phyloP scores from a whole-genome alignment of 2,329 filamentous ascomycete genomes.

The Pseudohalonectria lignicola region DNA sequence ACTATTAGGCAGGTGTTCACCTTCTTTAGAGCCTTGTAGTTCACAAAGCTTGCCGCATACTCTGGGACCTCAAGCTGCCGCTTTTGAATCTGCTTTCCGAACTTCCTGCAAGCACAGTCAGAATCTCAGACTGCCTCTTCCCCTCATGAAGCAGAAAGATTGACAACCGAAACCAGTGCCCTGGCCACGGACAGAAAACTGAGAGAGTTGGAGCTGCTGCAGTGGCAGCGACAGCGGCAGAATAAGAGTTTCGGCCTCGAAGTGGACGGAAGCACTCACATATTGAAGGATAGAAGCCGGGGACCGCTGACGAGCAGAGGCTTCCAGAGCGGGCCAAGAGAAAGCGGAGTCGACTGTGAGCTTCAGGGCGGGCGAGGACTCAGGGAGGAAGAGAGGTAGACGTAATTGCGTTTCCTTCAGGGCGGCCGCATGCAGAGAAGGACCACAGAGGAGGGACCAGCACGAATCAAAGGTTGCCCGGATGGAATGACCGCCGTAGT shows the following conservation, averaged over 20 bases:
- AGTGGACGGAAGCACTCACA: constrained; percentile 15
- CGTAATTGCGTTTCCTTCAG: neutral
- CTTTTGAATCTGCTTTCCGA: constrained; percentile 99
- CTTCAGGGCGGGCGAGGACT: neutral
- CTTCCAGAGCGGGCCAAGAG: neutral
- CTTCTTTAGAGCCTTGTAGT: constrained; percentile 99
- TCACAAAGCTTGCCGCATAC: constrained; percentile 98
- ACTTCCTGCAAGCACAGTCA: constrained; percentile 61
- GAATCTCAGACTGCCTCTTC: neutral
- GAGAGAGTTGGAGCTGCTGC: too few relatives aligned
- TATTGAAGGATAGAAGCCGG: constrained; percentile 17
- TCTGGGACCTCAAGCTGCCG: constrained; percentile 97
- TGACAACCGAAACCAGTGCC: too few relatives aligned
- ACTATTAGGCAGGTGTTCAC: too few relatives aligned
- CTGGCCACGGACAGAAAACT: too few relatives aligned
- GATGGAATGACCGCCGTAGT: too few relatives aligned
- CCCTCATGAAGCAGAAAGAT: neutral
- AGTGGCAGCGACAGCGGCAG: too few relatives aligned
- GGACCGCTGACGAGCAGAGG: constrained; percentile 4
- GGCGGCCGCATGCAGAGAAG: constrained; percentile 3
- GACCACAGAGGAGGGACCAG: too few relatives aligned
- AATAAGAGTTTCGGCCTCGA: neutral
- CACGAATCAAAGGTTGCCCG: too few relatives aligned
- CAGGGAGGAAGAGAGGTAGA: neutral
- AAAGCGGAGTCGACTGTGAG: neutral